phyloP scores from a whole-genome alignment of 148 eudicot species.

The Suaeda aralocaspica region DNA sequence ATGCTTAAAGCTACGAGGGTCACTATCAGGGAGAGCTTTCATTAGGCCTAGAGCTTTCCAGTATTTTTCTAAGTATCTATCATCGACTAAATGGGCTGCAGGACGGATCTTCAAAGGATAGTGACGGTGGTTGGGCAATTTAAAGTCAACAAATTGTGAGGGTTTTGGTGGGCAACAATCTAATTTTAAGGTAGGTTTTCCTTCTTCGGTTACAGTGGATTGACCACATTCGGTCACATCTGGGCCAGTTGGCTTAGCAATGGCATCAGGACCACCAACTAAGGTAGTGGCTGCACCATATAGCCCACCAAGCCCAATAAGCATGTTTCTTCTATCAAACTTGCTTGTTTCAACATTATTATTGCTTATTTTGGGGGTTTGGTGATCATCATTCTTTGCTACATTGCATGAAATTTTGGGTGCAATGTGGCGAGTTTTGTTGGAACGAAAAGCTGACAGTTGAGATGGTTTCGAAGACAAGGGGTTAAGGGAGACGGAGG shows the following conservation, averaged over 20 bases:
- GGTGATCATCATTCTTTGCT: slow-evolving; percentile 11
- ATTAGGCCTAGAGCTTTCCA: no score
- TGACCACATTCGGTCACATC: no score
- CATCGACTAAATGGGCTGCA: not conserved
- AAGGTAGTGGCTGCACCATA: no score
- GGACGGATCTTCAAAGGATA: not conserved
- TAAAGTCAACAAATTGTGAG: not conserved
- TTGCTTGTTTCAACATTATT: slow-evolving; percentile 18
- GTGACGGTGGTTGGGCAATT: no score
- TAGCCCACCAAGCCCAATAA: slow-evolving; percentile 65
- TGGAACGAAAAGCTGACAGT: slow-evolving; percentile 1
- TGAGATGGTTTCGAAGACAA: slow-evolving; percentile 16
- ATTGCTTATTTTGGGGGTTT: not conserved
- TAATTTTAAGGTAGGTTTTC: no score
- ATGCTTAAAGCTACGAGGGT: no score
- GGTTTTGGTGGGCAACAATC: slow-evolving; percentile 3
- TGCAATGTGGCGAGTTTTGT: not conserved
- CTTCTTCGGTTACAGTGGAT: no score
- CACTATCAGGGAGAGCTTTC: no score
- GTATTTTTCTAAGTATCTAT: not conserved
- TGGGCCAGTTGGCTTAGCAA: no score
- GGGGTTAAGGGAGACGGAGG: not conserved
- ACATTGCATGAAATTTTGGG: slow-evolving; percentile 22
- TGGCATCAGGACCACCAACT: no score
- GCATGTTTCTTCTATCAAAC: slow-evolving; percentile 56